These are phyloP conservation scores for Globisporangium perplexum DNA, from an alignment of 352 stramenopile species.

Conservation along the genomic window DNA sequence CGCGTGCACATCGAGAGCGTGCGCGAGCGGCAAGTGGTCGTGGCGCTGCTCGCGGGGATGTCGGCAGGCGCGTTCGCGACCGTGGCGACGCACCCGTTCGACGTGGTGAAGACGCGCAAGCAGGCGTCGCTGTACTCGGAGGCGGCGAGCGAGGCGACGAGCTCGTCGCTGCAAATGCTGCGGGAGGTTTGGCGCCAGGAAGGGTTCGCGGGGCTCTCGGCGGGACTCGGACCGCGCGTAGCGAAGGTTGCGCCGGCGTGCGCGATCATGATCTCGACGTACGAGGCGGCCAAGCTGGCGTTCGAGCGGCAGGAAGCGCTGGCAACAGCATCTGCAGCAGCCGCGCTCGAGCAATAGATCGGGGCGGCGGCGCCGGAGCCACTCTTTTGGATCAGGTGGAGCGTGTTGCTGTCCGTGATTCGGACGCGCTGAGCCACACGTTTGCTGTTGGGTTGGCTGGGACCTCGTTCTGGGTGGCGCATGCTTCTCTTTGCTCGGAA, in stretches of 20 bases:
- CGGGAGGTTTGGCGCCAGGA: conserved; percentile 38
- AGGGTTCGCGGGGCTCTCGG: conserved; percentile 33
- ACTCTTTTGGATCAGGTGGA: not conserved
- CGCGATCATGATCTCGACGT: conserved; percentile 77
- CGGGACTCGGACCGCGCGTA: conserved; percentile 46
- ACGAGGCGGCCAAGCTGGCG: conserved; percentile 61
- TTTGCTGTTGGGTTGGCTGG: too few relatives aligned
- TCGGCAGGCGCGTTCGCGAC: conserved; percentile 82
- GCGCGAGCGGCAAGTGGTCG: conserved; percentile 26
- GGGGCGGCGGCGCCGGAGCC: not conserved
- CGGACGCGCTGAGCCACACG: conserved; percentile 1
- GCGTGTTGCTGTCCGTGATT: not conserved
- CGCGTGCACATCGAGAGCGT: conserved; percentile 21
- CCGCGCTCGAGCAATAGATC: conserved; percentile 3
- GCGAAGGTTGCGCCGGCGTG: conserved; percentile 71
- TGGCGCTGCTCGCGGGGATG: conserved; percentile 84
- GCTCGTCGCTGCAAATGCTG: conserved; percentile 38
- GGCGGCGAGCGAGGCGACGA: conserved; percentile 1
- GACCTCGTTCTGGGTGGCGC: too few relatives aligned
- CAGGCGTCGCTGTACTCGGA: conserved; percentile 57
- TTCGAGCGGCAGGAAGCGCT: conserved; percentile 24
- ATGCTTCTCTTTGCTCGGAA: too few relatives aligned
- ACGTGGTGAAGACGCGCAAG: conserved; percentile 93
- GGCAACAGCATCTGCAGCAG: conserved; percentile 1
- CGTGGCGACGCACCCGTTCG: conserved; percentile 90